Conservation (phyloP, 2,329 filamentous ascomycete species). For the Colletotrichum echinochloae region DNA sequence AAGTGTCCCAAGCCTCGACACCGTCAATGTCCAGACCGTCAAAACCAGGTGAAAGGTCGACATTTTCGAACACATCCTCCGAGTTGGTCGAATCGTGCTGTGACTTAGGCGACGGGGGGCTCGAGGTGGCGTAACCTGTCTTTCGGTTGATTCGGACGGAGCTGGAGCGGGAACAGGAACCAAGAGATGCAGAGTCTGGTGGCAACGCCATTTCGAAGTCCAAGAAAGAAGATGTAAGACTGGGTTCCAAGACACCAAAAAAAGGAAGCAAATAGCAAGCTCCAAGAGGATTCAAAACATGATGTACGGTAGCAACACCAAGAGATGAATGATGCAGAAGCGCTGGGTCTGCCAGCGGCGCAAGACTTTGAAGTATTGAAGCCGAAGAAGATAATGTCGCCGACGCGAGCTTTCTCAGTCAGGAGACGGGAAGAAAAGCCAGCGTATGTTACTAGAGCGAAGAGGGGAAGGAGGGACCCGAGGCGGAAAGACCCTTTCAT, state of each 20-base stretch:
- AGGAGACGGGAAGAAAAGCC: conserved; percentile 31
- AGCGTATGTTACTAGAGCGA: conserved; percentile 34
- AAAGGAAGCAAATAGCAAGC: conserved; percentile 47
- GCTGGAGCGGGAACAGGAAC: conserved; percentile 49
- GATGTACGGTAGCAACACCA: conserved; percentile 47
- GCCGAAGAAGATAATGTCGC: conserved; percentile 34
- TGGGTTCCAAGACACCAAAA: conserved; percentile 60
- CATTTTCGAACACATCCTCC: conserved; percentile 48
- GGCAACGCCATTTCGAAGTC: conserved; percentile 50
- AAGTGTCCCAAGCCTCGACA: conserved; percentile 51
- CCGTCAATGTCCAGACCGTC: conserved; percentile 45
- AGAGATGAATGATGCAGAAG: conserved; percentile 39
- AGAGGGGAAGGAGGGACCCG: conserved; percentile 32
- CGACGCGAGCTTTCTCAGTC: conserved; percentile 29
- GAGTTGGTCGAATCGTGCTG: conserved; percentile 40
- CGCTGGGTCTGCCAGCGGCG: conserved; percentile 22
- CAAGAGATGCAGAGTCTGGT: conserved; percentile 47
- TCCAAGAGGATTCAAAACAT: conserved; percentile 54
- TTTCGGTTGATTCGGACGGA: conserved; percentile 55
- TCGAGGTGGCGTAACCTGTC: conserved; percentile 53
- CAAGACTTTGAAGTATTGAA: conserved; percentile 24
- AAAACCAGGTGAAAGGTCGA: conserved; percentile 48
- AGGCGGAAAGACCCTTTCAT: conserved; percentile 36
- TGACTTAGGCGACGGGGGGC: conserved; percentile 44
- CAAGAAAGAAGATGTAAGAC: conserved; percentile 50